Evolutionary conservation across 495 filamentous ascomycete species (phyloP).

Genomic region (Aspergillus cristatus): DNA sequence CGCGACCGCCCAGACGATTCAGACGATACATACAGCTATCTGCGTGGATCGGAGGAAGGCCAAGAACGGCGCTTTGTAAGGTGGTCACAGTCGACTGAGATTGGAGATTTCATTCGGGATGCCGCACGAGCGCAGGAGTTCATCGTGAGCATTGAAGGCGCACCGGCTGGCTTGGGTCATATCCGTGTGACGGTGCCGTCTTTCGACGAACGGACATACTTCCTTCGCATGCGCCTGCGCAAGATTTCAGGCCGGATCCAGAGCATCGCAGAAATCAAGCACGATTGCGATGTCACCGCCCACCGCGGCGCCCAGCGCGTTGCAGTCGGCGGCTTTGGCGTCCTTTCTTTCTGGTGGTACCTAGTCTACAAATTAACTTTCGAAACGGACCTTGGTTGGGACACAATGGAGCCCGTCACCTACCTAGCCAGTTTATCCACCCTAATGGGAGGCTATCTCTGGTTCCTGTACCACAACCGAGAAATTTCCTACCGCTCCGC

Average conservation of each 20-base stretch:
- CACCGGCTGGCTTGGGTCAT: conserved; percentile 43
- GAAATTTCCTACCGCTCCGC: conserved; percentile 80
- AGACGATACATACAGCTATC: conserved; percentile 30
- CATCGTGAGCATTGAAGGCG: conserved; percentile 71
- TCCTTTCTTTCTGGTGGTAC: conserved; percentile 69
- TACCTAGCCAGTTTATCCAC: conserved; percentile 77
- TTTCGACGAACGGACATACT: conserved; percentile 84
- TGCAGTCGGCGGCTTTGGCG: conserved; percentile 67
- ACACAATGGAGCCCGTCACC: conserved; percentile 84
- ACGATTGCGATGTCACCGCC: conserved; percentile 70
- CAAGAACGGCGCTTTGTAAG: conserved; percentile 56
- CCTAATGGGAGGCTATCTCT: conserved; percentile 82
- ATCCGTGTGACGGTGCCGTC: conserved; percentile 74
- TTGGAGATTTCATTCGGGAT: conserved; percentile 93
- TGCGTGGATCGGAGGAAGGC: conserved; percentile 17
- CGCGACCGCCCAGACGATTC: conserved; percentile 14
- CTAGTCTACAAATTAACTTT: conserved; percentile 73
- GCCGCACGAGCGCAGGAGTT: conserved; percentile 79
- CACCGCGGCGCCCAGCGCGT: conserved; percentile 68
- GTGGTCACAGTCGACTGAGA: conserved; percentile 85
- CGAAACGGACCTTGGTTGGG: conserved; percentile 74
- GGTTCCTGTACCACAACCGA: conserved; percentile 89
- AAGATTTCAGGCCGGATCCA: conserved; percentile 62
- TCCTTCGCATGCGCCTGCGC: conserved; percentile 64
- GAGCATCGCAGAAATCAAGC: conserved; percentile 60